A percentile compares a stretch with the other conserved stretches of the same genome.
phyloP scores from a whole-genome alignment of 208 protist species.

The Crithidia mellificae region DNA sequence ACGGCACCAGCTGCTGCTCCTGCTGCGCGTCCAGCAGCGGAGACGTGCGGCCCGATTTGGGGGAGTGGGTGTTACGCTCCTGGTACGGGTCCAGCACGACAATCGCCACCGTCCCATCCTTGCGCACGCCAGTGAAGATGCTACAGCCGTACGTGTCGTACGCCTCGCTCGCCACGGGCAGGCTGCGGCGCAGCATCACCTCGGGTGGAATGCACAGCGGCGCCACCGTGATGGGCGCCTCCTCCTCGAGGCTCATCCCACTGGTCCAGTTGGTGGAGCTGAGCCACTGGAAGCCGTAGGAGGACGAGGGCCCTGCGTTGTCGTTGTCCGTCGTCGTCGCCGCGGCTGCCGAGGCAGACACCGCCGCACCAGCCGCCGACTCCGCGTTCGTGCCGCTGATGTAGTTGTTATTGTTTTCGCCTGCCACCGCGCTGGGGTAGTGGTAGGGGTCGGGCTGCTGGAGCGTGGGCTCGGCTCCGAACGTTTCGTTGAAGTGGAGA shows the following conservation, averaged over 20 bases:
- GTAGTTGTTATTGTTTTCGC: too few species aligned
- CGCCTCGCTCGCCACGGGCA: constrained; percentile 19
- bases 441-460: too few species aligned
- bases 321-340: too few species aligned
- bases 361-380: too few species aligned
- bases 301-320: neutral
- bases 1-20: too few species aligned
- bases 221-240: neutral
- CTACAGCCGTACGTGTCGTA: constrained; percentile 20
- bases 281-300: constrained; percentile 10
- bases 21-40: neutral
- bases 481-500: neutral
- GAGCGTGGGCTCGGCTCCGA: neutral
- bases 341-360: too few species aligned
- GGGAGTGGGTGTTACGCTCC: neutral
- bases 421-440: neutral
- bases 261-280: constrained; percentile 1
- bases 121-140: constrained; percentile 20
- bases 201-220: constrained; percentile 4
- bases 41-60: neutral
- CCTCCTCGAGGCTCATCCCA: neutral
- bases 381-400: too few species aligned
- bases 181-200: constrained; percentile 9
- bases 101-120: constrained; percentile 17
- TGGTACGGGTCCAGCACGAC: constrained; percentile 27